A percentile compares a stretch with the other conserved stretches of the same genome.
Evolutionary conservation across 164 flowering plant genomes (phyloP).

Genomic region (Tetracentron sinense): DNA sequence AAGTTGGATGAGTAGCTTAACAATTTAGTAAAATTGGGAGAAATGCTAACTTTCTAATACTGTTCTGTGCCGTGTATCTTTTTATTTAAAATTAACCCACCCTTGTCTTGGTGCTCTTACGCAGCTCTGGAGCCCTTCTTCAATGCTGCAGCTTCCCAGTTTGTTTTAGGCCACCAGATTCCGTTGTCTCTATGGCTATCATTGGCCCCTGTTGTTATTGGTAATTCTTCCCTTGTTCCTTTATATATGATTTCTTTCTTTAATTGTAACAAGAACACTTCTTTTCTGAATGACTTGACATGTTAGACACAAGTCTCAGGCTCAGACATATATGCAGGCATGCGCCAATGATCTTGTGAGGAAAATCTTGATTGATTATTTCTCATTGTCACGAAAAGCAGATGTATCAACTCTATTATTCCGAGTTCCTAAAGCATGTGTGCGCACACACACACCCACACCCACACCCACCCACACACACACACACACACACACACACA

Average conservation of each 20-base stretch:
- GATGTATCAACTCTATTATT: too few relatives aligned
- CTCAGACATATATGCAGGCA: too few relatives aligned
- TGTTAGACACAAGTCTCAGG: too few relatives aligned
- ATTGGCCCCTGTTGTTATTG: conserved; percentile 60
- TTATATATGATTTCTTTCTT: background rate
- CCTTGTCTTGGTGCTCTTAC: conserved; percentile 12
- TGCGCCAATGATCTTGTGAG: too few relatives aligned
- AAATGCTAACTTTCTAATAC: background rate
- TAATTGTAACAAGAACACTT: background rate
- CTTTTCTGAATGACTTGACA: too few relatives aligned
- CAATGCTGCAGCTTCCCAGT: conserved; percentile 67
- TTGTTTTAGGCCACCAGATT: conserved; percentile 57
- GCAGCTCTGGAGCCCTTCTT: conserved; percentile 66
- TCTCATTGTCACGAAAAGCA: too few relatives aligned
- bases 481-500: too few relatives aligned
- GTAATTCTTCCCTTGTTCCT: conserved; percentile 21
- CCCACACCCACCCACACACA: too few relatives aligned
- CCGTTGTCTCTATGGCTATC: conserved; percentile 58
- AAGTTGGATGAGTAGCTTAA: background rate
- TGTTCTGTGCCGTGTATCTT: background rate
- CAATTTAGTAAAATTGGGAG: background rate
- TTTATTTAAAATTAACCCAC: background rate
- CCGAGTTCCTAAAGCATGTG: too few relatives aligned
- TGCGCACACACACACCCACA: too few relatives aligned
- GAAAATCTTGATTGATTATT: too few relatives aligned